Evolutionary conservation across 352 stramenopile genomes (phyloP), one percentile per base, ranked within the genome.

Genomic region (Phytopythium sindhum): DNA sequence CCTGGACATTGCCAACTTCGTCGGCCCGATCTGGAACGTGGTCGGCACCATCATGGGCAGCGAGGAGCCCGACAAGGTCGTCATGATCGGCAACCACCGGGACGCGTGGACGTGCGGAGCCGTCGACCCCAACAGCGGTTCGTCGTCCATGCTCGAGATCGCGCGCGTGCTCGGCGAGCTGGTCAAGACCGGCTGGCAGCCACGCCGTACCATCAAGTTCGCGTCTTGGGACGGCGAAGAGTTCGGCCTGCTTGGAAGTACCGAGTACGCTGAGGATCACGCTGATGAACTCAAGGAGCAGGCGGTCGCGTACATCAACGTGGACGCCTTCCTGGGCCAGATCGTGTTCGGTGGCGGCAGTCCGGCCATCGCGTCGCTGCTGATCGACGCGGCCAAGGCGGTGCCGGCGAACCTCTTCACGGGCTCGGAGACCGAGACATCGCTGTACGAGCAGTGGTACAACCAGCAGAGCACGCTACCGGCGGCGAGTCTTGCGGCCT

Each of bases 51-150:
- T 73, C 24, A 64, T 79, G 14, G 82, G 77, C 17, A 47, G 35
- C 0, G 66, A 72, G 15, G 61, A 73, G 31, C 66, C 81, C 9
- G 78, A 88, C 53, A 61, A 73, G 41, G 17, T 70, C 19, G 71
- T 92, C 1, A 60, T 93, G 15, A 64, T 93, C 14, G 82, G 84
- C 24, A 95, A 93, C 64, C 86, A 95, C 48, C 75, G 86, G 14
- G 86, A 95, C 69, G 86, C 86, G 5, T 95, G 86, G 86, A 74
- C 90, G 8, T 89, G 80, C 61, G 82, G 80, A 15, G 82, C 80
- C 12, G 67, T 69, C 15, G 81, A 91, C 68, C 82, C 82, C 6
- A 86, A 87, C 65, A 77, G 58, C n/a, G 82, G 80, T 7, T 89
- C 84, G 6, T 76, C 81, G 0, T 61, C 72, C 6, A 63, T 93